phyloP scores from a whole-genome alignment of 2,329 filamentous ascomycete species.

The Hawksworthiomyces lignivorus region DNA sequence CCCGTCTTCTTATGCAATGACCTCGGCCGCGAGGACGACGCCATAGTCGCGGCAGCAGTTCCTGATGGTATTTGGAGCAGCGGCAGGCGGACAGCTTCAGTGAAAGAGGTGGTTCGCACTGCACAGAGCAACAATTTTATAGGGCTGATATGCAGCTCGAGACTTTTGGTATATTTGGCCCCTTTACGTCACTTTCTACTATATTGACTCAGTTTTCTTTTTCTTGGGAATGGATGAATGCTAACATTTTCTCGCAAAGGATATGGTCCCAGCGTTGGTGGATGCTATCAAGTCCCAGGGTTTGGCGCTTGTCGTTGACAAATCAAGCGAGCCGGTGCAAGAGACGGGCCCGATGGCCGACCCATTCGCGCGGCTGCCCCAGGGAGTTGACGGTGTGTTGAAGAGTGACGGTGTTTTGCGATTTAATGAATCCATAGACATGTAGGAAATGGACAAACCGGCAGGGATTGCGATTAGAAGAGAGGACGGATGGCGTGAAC shows the following conservation, averaged over 20 bases:
- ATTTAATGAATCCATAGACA: slow-evolving; percentile 88
- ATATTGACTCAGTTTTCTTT: no score
- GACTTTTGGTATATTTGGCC: slow-evolving; percentile 63
- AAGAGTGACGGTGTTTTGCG: slow-evolving; percentile 79
- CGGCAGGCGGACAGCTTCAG: slow-evolving; percentile 69
- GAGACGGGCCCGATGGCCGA: slow-evolving; percentile 33
- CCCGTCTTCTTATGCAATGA: slow-evolving; percentile 95
- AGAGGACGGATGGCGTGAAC: no score
- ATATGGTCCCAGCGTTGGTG: slow-evolving; percentile 85
- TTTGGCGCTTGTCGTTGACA: slow-evolving; percentile 84
- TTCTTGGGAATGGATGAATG: background rate
- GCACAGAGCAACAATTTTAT: slow-evolving; percentile 97
- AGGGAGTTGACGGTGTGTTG: slow-evolving; percentile 81
- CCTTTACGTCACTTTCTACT: no score
- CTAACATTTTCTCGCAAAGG: slow-evolving; percentile 39
- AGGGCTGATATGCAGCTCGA: slow-evolving; percentile 86
- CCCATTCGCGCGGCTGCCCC: slow-evolving; percentile 56
- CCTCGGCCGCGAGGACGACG: slow-evolving; percentile 56
- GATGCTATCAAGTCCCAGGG: slow-evolving; percentile 93
- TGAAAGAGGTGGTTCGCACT: slow-evolving; percentile 91
- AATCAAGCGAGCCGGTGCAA: slow-evolving; percentile 51
- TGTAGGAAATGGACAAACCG: no score
- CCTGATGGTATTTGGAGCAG: slow-evolving; percentile 40
- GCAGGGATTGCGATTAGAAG: no score
- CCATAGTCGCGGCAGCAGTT: slow-evolving; percentile 21